phyloP scores from a whole-genome alignment of 2,329 filamentous ascomycete genomes.

The Madurella mycetomatis region DNA sequence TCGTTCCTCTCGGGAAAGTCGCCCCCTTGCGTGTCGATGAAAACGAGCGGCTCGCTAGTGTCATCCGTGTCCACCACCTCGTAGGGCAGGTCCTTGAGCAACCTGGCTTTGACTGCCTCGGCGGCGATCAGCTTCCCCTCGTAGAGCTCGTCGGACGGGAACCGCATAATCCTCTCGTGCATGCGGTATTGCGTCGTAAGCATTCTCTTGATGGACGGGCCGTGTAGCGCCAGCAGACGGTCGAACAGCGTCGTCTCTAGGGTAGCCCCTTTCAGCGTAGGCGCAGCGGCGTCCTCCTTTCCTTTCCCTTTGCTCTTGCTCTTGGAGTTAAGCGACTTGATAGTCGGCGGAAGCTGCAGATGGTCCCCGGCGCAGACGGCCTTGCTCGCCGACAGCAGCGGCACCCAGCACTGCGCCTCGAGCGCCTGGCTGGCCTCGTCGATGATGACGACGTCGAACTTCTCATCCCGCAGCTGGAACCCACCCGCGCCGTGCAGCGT shows the following conservation, averaged over 20 bases:
- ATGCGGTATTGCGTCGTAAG: constrained; percentile 97
- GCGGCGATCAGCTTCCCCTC: constrained; percentile 76
- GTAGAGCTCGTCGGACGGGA: constrained; percentile 86
- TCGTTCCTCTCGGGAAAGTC: constrained; percentile 82
- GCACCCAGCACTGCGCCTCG: constrained; percentile 96
- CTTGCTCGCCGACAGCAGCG: constrained; percentile 74
- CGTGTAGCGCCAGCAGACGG: constrained; percentile 76
- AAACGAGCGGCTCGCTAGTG: constrained; percentile 80
- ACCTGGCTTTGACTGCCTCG: constrained; percentile 67
- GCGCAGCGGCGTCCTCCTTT: constrained; percentile 34
- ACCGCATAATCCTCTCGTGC: constrained; percentile 93
- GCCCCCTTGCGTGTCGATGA: constrained; percentile 94
- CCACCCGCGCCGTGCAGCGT: constrained; percentile 91
- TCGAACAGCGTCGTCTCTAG: constrained; percentile 94
- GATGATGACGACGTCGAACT: constrained; percentile 91
- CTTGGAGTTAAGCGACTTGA: constrained; percentile 70
- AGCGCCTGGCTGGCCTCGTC: constrained; percentile 95
- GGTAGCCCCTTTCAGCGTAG: constrained; percentile 46
- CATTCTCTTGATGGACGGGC: constrained; percentile 82
- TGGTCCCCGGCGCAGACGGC: constrained; percentile 91
- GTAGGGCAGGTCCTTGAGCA: constrained; percentile 75
- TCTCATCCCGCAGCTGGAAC: constrained; percentile 70
- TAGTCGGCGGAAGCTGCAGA: constrained; percentile 87
- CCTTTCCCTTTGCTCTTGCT: constrained; percentile 32
- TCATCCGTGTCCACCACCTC: constrained; percentile 77